Evolutionary conservation across 106 monocot genomes (phyloP).

Genomic region (Agapanthus africanus): DNA sequence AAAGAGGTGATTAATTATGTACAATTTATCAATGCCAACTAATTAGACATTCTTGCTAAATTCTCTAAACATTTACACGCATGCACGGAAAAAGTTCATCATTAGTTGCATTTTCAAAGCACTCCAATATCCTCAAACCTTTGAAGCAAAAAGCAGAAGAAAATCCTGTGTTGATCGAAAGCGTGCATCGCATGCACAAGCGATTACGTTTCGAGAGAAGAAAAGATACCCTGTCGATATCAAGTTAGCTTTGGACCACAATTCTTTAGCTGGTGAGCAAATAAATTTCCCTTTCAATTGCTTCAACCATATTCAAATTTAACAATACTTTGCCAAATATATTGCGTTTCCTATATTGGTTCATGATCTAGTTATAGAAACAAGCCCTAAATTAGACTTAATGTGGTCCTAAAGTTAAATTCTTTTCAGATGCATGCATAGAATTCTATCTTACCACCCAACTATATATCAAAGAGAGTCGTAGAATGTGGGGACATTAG

Average conservation of each 20-base stretch:
- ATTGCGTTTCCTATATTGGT: background rate
- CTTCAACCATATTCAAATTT: background rate
- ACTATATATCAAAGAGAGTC: no score
- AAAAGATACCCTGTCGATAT: background rate
- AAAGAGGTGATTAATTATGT: no score
- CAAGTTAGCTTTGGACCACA: slow-evolving; percentile 1
- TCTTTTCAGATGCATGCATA: background rate
- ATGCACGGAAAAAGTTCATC: background rate
- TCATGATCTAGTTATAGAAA: background rate
- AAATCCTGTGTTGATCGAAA: no score
- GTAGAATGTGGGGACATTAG: background rate
- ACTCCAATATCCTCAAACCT: background rate
- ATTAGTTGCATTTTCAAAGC: background rate
- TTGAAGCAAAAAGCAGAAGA: no score
- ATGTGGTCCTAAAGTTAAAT: background rate
- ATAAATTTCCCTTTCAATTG: background rate
- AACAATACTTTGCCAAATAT: background rate
- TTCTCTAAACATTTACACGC: background rate
- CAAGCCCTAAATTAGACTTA: background rate
- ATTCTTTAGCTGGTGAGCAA: background rate
- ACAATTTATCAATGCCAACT: no score
- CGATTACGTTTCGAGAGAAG: background rate
- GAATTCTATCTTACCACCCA: background rate
- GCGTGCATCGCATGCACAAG: background rate
- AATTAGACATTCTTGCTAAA: background rate